Base-by-base conservation (phyloP, 2,329 filamentous ascomycete genomes). In the Chrysosporium keratinophilum region DNA sequence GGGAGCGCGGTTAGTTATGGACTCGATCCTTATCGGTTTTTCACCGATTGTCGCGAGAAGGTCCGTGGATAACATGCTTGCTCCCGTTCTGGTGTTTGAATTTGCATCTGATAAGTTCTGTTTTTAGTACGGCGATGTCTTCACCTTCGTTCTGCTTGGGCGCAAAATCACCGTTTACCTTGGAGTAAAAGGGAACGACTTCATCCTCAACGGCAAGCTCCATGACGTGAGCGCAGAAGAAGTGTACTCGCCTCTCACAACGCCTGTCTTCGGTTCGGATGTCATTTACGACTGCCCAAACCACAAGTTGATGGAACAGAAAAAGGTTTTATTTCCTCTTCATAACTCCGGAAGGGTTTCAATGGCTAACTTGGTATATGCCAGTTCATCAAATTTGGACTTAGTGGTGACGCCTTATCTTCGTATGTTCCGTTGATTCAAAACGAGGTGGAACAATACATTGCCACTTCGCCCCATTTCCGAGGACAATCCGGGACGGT, bases 201-300 rank as follows among this genome's bases (percentile, higher is more conserved):
- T 95, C 68, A 90, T 95, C 61, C 78, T 95, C 61, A 95, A 95
- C 68, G 89, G 87, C 63, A 95, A 94, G 74, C 77, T 88, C 64
- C 88, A 86, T 73, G 88, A 95, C 65, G 84, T 95, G 63, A 89
- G 85, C 67, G 89, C 89, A 20, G 89, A 95, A 72, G 88, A 95
- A 64, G 84, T 95, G 60, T 95, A 95, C 71, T 82, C 80, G 55
- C 84, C 86, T 50, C 76, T 95, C 52, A 81, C 77, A 15, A 83
- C 78, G 1, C 81, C 81, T 5, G 79, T 84, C 4, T 95, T 95
- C 66, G 88, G 88, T 59, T 83, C 82, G 59, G 87, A 89, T 69
- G 87, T 94, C 23, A 85, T 94, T 41, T 95, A 95, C 66, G 88
- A 95, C 69, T 94, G 88, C 71, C 87, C 88, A 33, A 94, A 94